phyloP scores from a whole-genome alignment of 345 rosid species.

The Rhodamnia rubescens region DNA sequence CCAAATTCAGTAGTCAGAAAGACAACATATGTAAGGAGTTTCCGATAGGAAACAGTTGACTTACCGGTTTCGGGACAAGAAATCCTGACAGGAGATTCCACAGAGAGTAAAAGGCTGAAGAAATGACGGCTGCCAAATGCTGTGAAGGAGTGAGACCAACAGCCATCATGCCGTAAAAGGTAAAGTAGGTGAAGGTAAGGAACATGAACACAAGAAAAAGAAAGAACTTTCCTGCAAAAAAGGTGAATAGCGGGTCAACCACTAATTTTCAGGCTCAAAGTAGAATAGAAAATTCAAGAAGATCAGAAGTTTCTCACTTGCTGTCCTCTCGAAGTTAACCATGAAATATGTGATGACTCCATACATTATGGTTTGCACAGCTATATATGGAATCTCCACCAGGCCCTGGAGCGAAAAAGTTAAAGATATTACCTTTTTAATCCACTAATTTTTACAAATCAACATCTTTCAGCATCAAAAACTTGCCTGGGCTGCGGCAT shows the following conservation, averaged over 20 bases:
- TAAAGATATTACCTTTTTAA: neutral
- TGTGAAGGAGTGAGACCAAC: constrained; percentile 79
- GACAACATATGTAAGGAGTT: neutral
- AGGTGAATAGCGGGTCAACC: neutral
- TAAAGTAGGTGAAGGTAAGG: constrained; percentile 84
- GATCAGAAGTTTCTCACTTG: constrained; percentile 31
- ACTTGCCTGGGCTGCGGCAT: constrained; percentile 72
- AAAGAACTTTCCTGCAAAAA: constrained; percentile 58
- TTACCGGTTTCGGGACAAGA: constrained; percentile 70
- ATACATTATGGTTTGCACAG: constrained; percentile 54
- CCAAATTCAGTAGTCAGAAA: neutral
- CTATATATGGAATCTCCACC: constrained; percentile 83
- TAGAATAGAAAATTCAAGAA: neutral
- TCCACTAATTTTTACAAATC: neutral
- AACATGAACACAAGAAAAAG: constrained; percentile 72
- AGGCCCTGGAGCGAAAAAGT: constrained; percentile 33
- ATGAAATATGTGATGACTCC: constrained; percentile 79
- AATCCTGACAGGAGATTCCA: constrained; percentile 92
- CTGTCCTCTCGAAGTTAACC: constrained; percentile 67
- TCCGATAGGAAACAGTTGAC: constrained; percentile 1
- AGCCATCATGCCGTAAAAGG: constrained; percentile 92
- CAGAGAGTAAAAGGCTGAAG: constrained; percentile 83
- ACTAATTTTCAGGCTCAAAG: neutral
- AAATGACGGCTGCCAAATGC: constrained; percentile 70
- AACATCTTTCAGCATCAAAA: neutral